phyloP scores from a whole-genome alignment of 106 monocot genomes.

The Phalaenopsis equestris region DNA sequence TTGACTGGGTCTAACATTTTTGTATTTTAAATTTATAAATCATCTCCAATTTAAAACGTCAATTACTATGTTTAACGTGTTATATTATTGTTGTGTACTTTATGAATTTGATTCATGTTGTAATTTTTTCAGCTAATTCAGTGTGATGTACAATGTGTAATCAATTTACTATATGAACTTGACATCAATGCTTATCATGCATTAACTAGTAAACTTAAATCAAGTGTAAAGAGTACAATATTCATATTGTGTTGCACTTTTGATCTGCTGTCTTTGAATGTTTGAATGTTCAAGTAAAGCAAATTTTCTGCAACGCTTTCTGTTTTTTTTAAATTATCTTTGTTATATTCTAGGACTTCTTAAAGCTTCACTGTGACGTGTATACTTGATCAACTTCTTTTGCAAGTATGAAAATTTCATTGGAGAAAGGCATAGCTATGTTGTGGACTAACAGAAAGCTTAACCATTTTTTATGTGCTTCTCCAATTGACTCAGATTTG shows the following conservation, averaged over 20 bases:
- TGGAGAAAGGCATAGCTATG: conserved; percentile 44
- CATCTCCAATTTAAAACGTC: neutral
- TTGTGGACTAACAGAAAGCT: conserved; percentile 60
- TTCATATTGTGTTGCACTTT: conserved; percentile 30
- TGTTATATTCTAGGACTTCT: conserved; percentile 36
- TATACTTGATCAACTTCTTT: conserved; percentile 38
- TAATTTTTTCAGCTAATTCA: conserved; percentile 32
- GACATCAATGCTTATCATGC: conserved; percentile 14
- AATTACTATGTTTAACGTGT: neutral
- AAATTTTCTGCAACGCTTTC: neutral
- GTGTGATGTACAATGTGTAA: conserved; percentile 24
- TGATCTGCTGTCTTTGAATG: conserved; percentile 54
- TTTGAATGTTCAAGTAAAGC: conserved; percentile 6
- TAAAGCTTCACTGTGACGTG: conserved; percentile 46
- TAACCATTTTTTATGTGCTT: conserved; percentile 54
- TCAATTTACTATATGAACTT: conserved; percentile 27
- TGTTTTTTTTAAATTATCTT: conserved; percentile 9
- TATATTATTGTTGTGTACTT: neutral
- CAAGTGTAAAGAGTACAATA: conserved; percentile 18
- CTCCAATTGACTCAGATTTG: conserved; percentile 38
- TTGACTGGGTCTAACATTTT: conserved; percentile 33
- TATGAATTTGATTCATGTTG: neutral
- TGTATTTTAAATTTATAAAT: neutral
- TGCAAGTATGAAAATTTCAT: conserved; percentile 35
- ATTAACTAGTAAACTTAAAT: conserved; percentile 1